Conservation (phyloP, 2,329 filamentous ascomycete genomes). For the Alternaria viburni region DNA sequence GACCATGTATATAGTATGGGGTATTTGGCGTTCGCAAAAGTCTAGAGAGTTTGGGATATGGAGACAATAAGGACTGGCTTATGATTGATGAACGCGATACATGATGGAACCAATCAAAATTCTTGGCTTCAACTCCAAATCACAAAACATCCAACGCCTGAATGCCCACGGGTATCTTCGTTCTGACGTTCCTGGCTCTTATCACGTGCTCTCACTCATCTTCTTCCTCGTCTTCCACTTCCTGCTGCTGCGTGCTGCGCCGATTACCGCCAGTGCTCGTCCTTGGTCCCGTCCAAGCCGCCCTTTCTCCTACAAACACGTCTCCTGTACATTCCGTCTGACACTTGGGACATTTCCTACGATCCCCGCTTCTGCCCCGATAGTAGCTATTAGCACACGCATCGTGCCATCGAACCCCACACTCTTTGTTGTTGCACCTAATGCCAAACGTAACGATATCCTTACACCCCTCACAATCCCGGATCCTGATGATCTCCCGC, state of each 20-base stretch:
- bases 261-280: constrained; percentile 10
- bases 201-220: constrained; percentile 10
- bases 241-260: not conserved
- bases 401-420: constrained; percentile 43
- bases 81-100: not conserved
- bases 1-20: constrained; percentile 16
- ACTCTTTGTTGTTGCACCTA: constrained; percentile 37
- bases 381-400: constrained; percentile 44
- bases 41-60: not conserved
- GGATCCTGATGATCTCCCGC: constrained; percentile 67
- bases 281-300: constrained; percentile 19
- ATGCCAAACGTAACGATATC: constrained; percentile 78
- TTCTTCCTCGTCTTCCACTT: constrained; percentile 4
- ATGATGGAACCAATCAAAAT: not conserved
- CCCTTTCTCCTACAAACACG: constrained; percentile 58
- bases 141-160: not conserved
- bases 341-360: constrained; percentile 41
- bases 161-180: constrained; percentile 2
- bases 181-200: not conserved
- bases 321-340: constrained; percentile 48
- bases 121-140: not conserved
- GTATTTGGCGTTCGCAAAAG: not conserved
- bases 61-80: not conserved
- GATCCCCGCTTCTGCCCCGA: constrained; percentile 13
- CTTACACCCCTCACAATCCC: constrained; percentile 85